Base-by-base conservation (phyloP, 805 yeast species). In the Kregervanrija pseudodelftensis region DNA sequence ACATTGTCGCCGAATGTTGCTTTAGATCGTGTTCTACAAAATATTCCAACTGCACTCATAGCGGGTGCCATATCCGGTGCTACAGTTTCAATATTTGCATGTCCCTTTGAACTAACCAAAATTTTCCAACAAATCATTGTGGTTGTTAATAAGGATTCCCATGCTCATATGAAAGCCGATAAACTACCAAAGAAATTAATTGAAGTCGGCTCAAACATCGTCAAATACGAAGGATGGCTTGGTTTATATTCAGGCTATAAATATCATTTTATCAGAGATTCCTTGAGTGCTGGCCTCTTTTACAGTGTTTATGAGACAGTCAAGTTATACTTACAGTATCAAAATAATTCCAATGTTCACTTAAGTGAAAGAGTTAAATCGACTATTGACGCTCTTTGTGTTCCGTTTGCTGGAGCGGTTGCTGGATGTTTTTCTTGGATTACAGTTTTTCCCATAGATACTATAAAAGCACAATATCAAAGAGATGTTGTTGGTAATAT, bases 31-130 rank as follows among this genome's bases (percentile, higher is more conserved):
- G 28, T 17, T 8, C 62, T 5, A 62, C 37, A 67, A 39, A 72
- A 68, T 60, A 54, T 76, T 45, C 72, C 85, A 53, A 50, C 72
- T 48, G 54, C 68, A 47, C 69, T 79, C 43, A 37, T 68, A 1
- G 70, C 90, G 0, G 96, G 95, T 4, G 65, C 74, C 4, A 49
- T 77, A 0, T 78, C 93, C 0, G 95, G 95, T 5, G 76, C 76
- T 7, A 63, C 71, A 2, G 79, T 84, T 11, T 73, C 87, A 3
- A 33, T 73, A 5, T 77, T 80, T 60, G 85, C 89, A 3, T 83
- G 91, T 52, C 96, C 96, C 1, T 87, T 87, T 59, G 96, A 87
- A 61, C 77, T 85, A 63, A 80, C 91, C 40, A 88, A 87, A 61
- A 70, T 86, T 8, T 85, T 82, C 49, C 83, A 91, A 33, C 95